These are phyloP conservation scores for Peziza echinospora DNA, from an alignment of 495 filamentous ascomycete genomes.

Conservation along the genomic window DNA sequence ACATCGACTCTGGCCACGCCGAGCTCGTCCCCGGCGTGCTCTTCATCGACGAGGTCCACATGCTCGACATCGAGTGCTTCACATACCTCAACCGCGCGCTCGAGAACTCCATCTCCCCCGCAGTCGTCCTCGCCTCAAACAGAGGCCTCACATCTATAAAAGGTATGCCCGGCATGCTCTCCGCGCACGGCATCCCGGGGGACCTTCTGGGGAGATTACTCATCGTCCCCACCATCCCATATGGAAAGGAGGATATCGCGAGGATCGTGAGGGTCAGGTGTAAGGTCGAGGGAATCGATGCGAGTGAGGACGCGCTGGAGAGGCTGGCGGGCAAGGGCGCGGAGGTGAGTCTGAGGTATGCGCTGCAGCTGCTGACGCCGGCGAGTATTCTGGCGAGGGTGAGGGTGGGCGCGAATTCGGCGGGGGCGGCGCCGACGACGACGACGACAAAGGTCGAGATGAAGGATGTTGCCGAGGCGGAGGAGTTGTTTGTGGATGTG, in stretches of 20 bases:
- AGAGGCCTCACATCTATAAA: slow-evolving; percentile 76
- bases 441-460: neutral
- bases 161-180: slow-evolving; percentile 58
- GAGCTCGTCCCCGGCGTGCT: slow-evolving; percentile 92
- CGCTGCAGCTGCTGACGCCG: slow-evolving; percentile 76
- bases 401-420: neutral
- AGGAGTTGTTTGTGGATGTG: neutral
- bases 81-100: slow-evolving; percentile 95
- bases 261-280: slow-evolving; percentile 67
- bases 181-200: slow-evolving; percentile 79
- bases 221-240: slow-evolving; percentile 82
- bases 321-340: slow-evolving; percentile 69
- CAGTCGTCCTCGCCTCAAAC: slow-evolving; percentile 94
- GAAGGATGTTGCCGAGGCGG: neutral
- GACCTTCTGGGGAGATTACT: slow-evolving; percentile 82
- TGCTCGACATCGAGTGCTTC: slow-evolving; percentile 98
- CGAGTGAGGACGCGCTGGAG: slow-evolving; percentile 63
- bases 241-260: slow-evolving; percentile 67
- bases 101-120: slow-evolving; percentile 77
- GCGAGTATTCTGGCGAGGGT: slow-evolving; percentile 49
- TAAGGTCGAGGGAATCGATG: slow-evolving; percentile 54
- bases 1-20: slow-evolving; percentile 95
- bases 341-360: slow-evolving; percentile 75
- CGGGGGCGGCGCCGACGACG: neutral
- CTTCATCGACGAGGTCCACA: slow-evolving; percentile 98